Percentiles rank a stretch among this genome's conserved stretches.
phyloP scores from a whole-genome alignment of 805 yeast species.

The Ogataea siamensis region DNA sequence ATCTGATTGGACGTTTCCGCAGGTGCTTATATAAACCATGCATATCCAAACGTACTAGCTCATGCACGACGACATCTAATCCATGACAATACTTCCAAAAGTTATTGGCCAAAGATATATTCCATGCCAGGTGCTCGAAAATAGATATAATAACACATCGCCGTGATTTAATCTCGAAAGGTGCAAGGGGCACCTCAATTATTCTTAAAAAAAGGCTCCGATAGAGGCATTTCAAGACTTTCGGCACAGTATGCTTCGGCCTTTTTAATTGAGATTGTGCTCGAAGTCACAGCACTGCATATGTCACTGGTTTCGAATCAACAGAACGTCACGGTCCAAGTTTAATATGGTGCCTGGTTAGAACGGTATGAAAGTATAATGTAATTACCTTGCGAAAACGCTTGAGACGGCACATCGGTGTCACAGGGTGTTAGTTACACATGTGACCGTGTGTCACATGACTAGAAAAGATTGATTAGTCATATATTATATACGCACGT shows the following conservation, averaged over 20 bases:
- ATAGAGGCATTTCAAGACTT: slow-evolving; percentile 1
- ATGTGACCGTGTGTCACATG: neutral
- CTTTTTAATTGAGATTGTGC: slow-evolving; percentile 1
- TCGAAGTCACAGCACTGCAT: slow-evolving; percentile 2
- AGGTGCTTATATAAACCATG: slow-evolving; percentile 3
- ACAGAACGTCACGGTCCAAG: slow-evolving; percentile 3
- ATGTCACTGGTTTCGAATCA: slow-evolving; percentile 1
- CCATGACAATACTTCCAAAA: slow-evolving; percentile 1
- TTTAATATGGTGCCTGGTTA: slow-evolving; percentile 3
- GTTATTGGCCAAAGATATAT: slow-evolving; percentile 1
- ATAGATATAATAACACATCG: slow-evolving; percentile 2
- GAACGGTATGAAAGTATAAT: slow-evolving; percentile 2
- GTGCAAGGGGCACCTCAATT: slow-evolving; percentile 3
- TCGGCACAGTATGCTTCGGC: slow-evolving; percentile 2
- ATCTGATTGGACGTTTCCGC: slow-evolving; percentile 3
- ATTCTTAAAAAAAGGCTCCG: slow-evolving; percentile 1
- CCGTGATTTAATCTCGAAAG: slow-evolving; percentile 2
- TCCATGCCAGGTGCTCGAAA: slow-evolving; percentile 1
- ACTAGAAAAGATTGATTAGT: slow-evolving; percentile 1
- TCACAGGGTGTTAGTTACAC: slow-evolving; percentile 2
- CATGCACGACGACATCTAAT: slow-evolving; percentile 2
- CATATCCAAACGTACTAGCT: slow-evolving; percentile 3
- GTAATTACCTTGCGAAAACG: slow-evolving; percentile 3
- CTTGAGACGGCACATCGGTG: slow-evolving; percentile 3
- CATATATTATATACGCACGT: slow-evolving; percentile 2